These are phyloP conservation scores for Schoenoplectus tabernaemontani DNA, from an alignment of 202 grass and related monocot species.

Conservation along the genomic window DNA sequence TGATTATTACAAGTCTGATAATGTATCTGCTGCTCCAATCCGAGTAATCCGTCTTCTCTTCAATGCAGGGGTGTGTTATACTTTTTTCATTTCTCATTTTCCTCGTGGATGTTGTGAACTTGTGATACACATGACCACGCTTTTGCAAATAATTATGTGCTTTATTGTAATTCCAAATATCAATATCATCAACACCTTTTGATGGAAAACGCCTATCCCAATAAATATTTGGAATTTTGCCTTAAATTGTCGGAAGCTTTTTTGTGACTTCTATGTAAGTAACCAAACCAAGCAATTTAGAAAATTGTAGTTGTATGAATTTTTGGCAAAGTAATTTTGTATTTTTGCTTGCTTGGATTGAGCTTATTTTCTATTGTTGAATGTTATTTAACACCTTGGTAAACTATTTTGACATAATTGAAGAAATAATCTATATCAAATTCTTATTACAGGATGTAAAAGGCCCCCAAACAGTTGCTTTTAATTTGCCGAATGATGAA, in stretches of 20 bases:
- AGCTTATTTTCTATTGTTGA: neutral
- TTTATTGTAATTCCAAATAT: no score
- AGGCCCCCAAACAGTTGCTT: slow-evolving; percentile 92
- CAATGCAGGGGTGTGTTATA: slow-evolving; percentile 70
- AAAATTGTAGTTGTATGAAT: neutral
- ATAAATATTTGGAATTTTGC: neutral
- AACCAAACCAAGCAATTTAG: neutral
- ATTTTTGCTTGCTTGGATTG: neutral
- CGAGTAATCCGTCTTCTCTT: slow-evolving; percentile 88
- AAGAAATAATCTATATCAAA: slow-evolving; percentile 13
- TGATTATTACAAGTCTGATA: slow-evolving; percentile 74
- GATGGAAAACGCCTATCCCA: neutral
- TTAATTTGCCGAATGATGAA: slow-evolving; percentile 98
- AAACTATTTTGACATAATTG: neutral
- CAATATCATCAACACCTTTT: neutral
- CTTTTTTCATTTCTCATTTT: slow-evolving; percentile 13
- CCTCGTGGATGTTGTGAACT: neutral
- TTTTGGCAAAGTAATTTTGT: neutral
- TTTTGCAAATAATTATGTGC: neutral
- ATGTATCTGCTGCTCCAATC: slow-evolving; percentile 81
- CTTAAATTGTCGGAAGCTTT: neutral
- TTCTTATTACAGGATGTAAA: slow-evolving; percentile 75
- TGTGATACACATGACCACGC: neutral
- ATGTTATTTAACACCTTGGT: neutral
- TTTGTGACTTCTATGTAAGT: neutral